These are phyloP conservation scores for Crepidotus variabilis DNA, from an alignment of 768 basidiomycete species.

Conservation along the genomic window DNA sequence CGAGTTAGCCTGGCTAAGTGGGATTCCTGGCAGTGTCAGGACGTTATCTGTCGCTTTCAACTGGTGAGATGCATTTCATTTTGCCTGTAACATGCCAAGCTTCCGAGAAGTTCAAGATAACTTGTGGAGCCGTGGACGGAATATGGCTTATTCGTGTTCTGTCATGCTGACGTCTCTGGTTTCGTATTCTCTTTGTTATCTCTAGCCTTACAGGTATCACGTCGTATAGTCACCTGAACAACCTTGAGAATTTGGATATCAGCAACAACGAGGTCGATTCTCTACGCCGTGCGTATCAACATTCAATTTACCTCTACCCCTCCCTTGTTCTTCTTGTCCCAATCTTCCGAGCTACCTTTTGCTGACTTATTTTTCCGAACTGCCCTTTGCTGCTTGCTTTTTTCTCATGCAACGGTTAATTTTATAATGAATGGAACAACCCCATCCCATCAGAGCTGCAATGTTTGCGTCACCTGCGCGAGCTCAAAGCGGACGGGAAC, in stretches of 20 bases:
- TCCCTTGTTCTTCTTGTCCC: constrained; percentile 9
- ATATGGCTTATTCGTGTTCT: background rate
- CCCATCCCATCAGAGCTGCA: constrained; percentile 56
- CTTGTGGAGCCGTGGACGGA: background rate
- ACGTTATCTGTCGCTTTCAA: constrained; percentile 78
- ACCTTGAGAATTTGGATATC: constrained; percentile 88
- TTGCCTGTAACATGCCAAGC: background rate
- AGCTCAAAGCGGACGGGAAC: constrained; percentile 89
- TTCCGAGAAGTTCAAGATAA: too few species aligned
- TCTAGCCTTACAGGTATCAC: constrained; percentile 79
- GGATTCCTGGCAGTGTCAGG: constrained; percentile 67
- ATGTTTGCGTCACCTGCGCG: constrained; percentile 80
- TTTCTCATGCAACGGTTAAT: background rate
- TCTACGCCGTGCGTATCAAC: constrained; percentile 66
- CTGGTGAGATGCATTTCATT: constrained; percentile 40
- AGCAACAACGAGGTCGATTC: constrained; percentile 89
- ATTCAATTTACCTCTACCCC: constrained; percentile 8
- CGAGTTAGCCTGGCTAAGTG: constrained; percentile 76
- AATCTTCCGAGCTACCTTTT: background rate
- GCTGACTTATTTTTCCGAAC: background rate
- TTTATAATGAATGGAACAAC: background rate
- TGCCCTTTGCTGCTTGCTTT: background rate
- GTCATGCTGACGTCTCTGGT: constrained; percentile 9
- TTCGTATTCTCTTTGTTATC: constrained; percentile 2
- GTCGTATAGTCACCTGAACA: constrained; percentile 81